Percentiles rank a stretch among this genome's conserved stretches.
Evolutionary conservation across 805 yeast genomes (phyloP).

Genomic region (Teunomyces barrocoloradensis): DNA sequence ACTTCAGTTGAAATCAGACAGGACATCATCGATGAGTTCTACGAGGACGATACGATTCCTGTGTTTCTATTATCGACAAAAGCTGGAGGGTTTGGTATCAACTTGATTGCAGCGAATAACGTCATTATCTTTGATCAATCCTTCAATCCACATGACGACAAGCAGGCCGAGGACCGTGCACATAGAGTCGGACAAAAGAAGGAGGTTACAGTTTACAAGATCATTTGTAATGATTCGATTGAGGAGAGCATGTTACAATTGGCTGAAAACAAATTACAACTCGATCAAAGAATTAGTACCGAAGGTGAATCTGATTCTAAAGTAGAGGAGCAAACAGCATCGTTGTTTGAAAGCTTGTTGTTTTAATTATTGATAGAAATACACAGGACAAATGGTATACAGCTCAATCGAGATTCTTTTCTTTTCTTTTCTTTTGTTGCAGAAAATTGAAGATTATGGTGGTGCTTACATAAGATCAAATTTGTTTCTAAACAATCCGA

Average conservation of each 20-base stretch:
- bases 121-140: constrained; percentile 91
- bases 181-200: constrained; percentile 94
- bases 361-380: constrained; percentile 22
- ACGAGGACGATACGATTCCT: constrained; percentile 77
- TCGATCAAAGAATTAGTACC: constrained; percentile 62
- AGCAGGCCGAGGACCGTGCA: constrained; percentile 98
- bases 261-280: constrained; percentile 86
- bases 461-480: background rate
- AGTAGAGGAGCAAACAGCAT: constrained; percentile 52
- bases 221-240: constrained; percentile 71
- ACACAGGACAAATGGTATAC: background rate
- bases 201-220: constrained; percentile 74
- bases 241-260: constrained; percentile 86
- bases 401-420: background rate
- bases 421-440: background rate
- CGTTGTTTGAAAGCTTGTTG: constrained; percentile 49
- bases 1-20: constrained; percentile 94
- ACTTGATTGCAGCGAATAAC: constrained; percentile 89
- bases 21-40: constrained; percentile 83
- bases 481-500: background rate
- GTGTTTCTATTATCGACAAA: constrained; percentile 88
- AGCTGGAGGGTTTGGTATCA: constrained; percentile 99
- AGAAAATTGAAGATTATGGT: background rate
- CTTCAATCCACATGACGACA: constrained; percentile 97
- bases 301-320: constrained; percentile 37